Evolutionary conservation across 352 stramenopile species (phyloP), one percentile per base, ranked within the genome.

Genomic region (Pythium rishiriense): DNA sequence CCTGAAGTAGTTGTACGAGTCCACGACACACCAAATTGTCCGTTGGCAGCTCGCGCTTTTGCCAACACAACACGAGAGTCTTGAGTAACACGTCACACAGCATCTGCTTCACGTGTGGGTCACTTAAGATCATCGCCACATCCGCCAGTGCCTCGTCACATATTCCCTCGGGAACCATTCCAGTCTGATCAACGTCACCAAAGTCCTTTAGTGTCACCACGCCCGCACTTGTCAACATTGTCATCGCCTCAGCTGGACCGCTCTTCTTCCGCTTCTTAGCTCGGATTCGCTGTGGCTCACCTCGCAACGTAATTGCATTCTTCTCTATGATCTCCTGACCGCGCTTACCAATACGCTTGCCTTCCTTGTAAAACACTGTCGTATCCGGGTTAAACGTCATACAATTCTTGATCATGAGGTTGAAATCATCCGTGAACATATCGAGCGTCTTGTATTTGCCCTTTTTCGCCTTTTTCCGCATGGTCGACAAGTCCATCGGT

Each of bases 331-430:
- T 64, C 49, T 90, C 85, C 26, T 79, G 71, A 24, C 87, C 86
- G n/a, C 85, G 78, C 69, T 94, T 96, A 24, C 83, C 82, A 19
- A 96, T 72, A 41, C 87, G 81, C 61, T 96, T 96, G 51, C 74
- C 87, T 76, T 96, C 85, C 45, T 94, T 96, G 68, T 93, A 93
- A 59, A 93, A 96, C 19, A 96, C 85, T 2, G 87, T 94, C 29
- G 81, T 88, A 53, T 93, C 84, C 3, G 85, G 78, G 52, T 96
- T 96, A 65, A 93, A 96, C 8, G 82, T 86, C 69, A 93, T 79
- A 55, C 87, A 96, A 63, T 96, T 96, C 35, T 83, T 79, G 59
- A 93, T 94, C 79, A 96, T 96, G 21, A 94, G 70, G 49, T 88
- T 84, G 62, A 96, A 92, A 37, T 96, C 87, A 2, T 83, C 70